phyloP scores from a whole-genome alignment of 768 basidiomycete genomes.

The Mycena capillaripes region DNA sequence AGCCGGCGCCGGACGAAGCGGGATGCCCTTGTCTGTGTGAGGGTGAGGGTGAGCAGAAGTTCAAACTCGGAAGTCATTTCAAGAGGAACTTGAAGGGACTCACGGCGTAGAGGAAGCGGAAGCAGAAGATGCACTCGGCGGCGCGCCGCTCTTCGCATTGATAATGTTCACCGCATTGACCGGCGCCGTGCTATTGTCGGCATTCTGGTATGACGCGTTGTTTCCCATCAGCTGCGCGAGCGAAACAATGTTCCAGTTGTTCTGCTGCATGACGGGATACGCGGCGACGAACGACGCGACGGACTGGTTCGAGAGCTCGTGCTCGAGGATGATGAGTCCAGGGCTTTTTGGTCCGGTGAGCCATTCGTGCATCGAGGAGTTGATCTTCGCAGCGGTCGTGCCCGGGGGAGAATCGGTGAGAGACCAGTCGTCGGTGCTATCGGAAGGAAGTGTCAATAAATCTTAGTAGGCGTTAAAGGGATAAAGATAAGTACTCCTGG shows the following conservation, averaged over 20 bases:
- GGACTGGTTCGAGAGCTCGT: conserved; percentile 75
- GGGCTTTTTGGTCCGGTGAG: conserved; percentile 74
- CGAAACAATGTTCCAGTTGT: conserved; percentile 80
- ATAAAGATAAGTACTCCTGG: conserved; percentile 72
- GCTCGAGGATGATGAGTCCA: conserved; percentile 89
- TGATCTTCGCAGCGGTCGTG: conserved; percentile 63
- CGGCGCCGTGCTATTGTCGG: conserved; percentile 40
- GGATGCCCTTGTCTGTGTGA: background rate
- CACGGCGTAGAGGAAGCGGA: background rate
- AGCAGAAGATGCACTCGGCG: background rate
- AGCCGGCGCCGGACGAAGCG: background rate
- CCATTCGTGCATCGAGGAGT: conserved; percentile 67
- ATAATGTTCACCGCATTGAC: conserved; percentile 10
- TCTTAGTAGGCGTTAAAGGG: conserved; percentile 38
- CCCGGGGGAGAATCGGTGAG: conserved; percentile 55
- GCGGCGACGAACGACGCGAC: conserved; percentile 77
- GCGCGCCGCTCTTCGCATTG: conserved; percentile 41
- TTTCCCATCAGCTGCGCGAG: conserved; percentile 60
- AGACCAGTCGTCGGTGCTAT: conserved; percentile 89
- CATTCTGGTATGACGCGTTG: conserved; percentile 63
- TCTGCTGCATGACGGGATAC: conserved; percentile 71
- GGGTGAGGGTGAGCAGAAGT: background rate
- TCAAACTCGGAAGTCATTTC: too few relatives aligned
- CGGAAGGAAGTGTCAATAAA: conserved; percentile 17
- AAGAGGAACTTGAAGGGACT: too few relatives aligned